Evolutionary conservation across 1,139 yeast genomes (phyloP).

Genomic region (Saccharomyces hybrid): DNA sequence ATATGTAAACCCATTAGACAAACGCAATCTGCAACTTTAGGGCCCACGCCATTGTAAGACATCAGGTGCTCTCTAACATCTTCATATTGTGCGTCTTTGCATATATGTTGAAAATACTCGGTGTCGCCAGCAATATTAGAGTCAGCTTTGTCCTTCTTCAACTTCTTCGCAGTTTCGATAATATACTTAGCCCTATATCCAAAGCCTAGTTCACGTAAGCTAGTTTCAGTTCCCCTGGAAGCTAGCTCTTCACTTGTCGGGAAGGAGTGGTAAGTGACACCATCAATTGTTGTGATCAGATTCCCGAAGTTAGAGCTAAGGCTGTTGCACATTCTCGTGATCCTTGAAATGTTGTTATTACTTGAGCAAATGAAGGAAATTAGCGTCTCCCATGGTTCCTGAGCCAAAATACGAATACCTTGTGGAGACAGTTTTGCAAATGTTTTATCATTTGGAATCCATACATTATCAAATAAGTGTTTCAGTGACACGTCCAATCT

Average conservation of each 20-base stretch:
- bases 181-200: slow-evolving; percentile 93
- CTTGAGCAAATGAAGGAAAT: slow-evolving; percentile 89
- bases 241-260: slow-evolving; percentile 56
- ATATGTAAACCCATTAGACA: slow-evolving; percentile 87
- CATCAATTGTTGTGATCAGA: slow-evolving; percentile 48
- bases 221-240: slow-evolving; percentile 35
- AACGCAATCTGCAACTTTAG: slow-evolving; percentile 95
- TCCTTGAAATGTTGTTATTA: slow-evolving; percentile 91
- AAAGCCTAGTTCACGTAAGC: slow-evolving; percentile 47
- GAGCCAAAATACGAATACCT: slow-evolving; percentile 79
- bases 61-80: slow-evolving; percentile 59
- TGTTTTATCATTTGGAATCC: slow-evolving; percentile 53
- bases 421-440: slow-evolving; percentile 35
- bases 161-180: slow-evolving; percentile 59
- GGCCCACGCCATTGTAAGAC: slow-evolving; percentile 84
- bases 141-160: slow-evolving; percentile 30
- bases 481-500: slow-evolving; percentile 50
- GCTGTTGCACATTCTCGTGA: slow-evolving; percentile 85
- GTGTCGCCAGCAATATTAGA: slow-evolving; percentile 25
- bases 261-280: slow-evolving; percentile 58
- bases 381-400: slow-evolving; percentile 95
- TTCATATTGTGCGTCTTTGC: slow-evolving; percentile 19
- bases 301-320: slow-evolving; percentile 69
- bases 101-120: slow-evolving; percentile 15
- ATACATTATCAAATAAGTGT: slow-evolving; percentile 45